Evolutionary conservation across 208 protist species (phyloP).

Genomic region (Spongospora subterranea): DNA sequence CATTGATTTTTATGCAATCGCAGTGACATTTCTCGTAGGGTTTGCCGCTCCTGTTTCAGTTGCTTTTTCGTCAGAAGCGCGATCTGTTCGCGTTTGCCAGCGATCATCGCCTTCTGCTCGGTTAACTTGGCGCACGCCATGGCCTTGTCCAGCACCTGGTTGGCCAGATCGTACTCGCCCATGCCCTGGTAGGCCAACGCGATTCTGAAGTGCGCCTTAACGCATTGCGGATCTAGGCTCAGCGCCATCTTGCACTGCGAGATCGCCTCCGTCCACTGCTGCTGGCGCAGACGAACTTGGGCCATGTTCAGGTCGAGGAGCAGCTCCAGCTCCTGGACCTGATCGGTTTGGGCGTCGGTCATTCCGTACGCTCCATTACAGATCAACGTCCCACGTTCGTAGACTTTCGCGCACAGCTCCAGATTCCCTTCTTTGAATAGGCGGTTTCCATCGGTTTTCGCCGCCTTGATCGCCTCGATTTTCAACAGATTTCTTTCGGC

Average conservation of each 20-base stretch:
- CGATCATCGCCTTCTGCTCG: neutral
- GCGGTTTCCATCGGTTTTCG: conserved; percentile 40
- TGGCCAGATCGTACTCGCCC: conserved; percentile 40
- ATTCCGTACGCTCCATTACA: conserved; percentile 29
- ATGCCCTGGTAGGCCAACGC: conserved; percentile 1
- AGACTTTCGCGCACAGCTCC: neutral
- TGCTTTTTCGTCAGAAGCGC: neutral
- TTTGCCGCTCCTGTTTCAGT: neutral
- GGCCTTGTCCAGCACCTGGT: neutral
- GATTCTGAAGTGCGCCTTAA: neutral
- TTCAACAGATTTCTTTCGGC: conserved; percentile 41
- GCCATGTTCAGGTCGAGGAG: conserved; percentile 33
- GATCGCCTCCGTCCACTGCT: conserved; percentile 15
- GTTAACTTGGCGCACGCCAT: too few relatives aligned
- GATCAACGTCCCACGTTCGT: conserved; percentile 27
- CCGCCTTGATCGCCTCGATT: conserved; percentile 35
- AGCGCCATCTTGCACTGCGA: conserved; percentile 37
- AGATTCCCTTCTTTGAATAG: conserved; percentile 55
- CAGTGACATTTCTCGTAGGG: neutral
- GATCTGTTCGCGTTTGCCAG: neutral
- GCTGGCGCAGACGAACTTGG: neutral
- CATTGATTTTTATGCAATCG: neutral
- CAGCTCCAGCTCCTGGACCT: neutral
- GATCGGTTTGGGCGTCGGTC: conserved; percentile 2
- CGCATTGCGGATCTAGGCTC: neutral